These are phyloP conservation scores for Phytopythium litorale DNA, from an alignment of 352 stramenopile genomes.

Conservation along the genomic window DNA sequence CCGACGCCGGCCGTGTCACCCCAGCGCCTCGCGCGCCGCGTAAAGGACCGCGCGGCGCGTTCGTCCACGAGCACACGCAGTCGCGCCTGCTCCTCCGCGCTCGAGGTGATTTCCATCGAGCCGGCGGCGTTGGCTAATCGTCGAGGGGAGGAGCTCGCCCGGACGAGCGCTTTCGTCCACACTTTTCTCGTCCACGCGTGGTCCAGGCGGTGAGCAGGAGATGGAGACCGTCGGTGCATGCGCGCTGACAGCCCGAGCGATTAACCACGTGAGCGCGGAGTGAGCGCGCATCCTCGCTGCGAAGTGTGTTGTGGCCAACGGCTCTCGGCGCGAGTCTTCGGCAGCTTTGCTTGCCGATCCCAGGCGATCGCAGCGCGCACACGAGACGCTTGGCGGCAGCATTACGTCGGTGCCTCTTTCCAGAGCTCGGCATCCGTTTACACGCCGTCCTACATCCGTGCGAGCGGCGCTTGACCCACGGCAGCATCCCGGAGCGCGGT, in stretches of 20 bases:
- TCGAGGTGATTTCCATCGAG: neutral
- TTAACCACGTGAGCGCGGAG: neutral
- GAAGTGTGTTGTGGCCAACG: neutral
- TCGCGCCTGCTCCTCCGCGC: neutral
- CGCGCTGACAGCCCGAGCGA: neutral
- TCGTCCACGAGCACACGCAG: neutral
- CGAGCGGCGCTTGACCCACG: neutral
- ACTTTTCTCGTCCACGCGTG: neutral
- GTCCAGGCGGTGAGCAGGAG: neutral
- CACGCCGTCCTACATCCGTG: too few species aligned
- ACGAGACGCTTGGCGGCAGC: neutral
- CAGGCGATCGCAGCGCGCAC: neutral
- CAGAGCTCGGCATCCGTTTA: neutral
- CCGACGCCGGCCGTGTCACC: constrained; percentile 1
- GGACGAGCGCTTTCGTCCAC: neutral
- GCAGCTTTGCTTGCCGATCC: neutral
- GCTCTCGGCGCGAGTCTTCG: neutral
- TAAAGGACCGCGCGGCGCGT: constrained; percentile 1
- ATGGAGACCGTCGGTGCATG: neutral
- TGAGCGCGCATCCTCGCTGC: neutral
- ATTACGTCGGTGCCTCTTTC: neutral
- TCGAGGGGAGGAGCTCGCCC: neutral
- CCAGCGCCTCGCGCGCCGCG: neutral
- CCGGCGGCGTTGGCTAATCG: constrained; percentile 1
- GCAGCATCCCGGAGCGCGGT: neutral